Percentiles rank a stretch among this genome's conserved stretches.
Conservation (phyloP, 23 red algal genomes). For the Cyanidiococcus yangmingshanensis region DNA sequence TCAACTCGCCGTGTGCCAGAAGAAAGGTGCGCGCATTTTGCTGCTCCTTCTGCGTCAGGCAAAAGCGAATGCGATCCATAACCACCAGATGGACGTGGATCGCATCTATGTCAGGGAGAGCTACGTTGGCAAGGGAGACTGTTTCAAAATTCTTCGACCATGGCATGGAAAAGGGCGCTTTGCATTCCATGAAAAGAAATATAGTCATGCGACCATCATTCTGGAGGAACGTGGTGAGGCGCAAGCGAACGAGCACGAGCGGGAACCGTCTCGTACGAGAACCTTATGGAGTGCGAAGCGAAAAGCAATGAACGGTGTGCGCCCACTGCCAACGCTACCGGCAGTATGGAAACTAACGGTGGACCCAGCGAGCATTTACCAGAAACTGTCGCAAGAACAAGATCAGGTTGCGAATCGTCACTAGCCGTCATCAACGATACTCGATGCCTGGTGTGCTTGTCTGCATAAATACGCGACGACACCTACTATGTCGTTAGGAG, state of each 20-base stretch:
- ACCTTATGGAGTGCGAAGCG: background rate
- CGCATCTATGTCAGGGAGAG: background rate
- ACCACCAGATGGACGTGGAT: conserved; percentile 9
- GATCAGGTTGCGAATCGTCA: no score
- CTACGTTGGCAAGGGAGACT: conserved; percentile 20
- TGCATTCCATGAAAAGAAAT: conserved; percentile 20
- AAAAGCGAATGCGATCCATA: conserved; percentile 6
- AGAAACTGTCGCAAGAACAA: no score
- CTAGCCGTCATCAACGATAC: no score
- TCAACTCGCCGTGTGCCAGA: conserved; percentile 20
- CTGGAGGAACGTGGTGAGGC: conserved; percentile 16
- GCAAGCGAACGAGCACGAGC: background rate
- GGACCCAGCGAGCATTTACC: background rate
- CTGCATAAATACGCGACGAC: no score
- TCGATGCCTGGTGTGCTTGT: no score
- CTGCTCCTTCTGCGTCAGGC: conserved; percentile 11
- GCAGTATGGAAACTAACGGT: conserved; percentile 6
- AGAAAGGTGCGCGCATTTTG: conserved; percentile 25
- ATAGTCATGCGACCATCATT: conserved; percentile 23
- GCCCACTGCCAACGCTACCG: background rate
- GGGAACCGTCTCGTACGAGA: background rate
- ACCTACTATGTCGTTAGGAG: no score
- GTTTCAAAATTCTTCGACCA: conserved; percentile 22
- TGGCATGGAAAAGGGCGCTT: conserved; percentile 32
- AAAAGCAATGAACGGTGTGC: background rate